Percentiles rank a stretch among this genome's conserved stretches.
phyloP scores from a whole-genome alignment of 108 stramenopile species.

The Nitzschia inconspicua region DNA sequence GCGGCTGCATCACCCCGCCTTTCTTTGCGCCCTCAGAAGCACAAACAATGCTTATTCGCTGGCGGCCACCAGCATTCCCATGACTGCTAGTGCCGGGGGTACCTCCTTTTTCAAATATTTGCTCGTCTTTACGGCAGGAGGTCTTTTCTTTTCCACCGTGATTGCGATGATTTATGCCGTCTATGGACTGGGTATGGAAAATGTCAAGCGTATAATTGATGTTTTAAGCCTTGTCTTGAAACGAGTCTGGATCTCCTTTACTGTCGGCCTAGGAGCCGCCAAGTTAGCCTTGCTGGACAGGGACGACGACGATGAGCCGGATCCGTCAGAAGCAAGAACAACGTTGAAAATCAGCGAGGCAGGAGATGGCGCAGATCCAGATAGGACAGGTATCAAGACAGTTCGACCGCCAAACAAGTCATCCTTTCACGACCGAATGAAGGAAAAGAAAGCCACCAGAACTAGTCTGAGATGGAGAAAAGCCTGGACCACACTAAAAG shows the following conservation, averaged over 20 bases:
- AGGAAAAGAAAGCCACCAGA: no score
- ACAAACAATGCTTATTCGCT: no score
- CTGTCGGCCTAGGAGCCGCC: slow-evolving; percentile 27
- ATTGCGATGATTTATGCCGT: slow-evolving; percentile 37
- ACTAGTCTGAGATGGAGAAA: slow-evolving; percentile 40
- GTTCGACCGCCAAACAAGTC: no score
- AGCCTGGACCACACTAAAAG: slow-evolving; percentile 39
- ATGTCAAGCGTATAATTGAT: slow-evolving; percentile 29
- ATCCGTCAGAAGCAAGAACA: neutral
- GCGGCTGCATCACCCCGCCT: no score
- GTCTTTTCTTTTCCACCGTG: slow-evolving; percentile 57
- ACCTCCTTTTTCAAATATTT: slow-evolving; percentile 19
- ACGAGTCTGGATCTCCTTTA: slow-evolving; percentile 46
- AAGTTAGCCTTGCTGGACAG: slow-evolving; percentile 20
- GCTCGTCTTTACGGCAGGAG: slow-evolving; percentile 40
- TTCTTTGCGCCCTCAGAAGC: no score
- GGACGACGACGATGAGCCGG: neutral
- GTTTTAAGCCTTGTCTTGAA: slow-evolving; percentile 31
- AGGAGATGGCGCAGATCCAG: no score
- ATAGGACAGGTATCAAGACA: no score
- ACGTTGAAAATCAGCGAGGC: neutral
- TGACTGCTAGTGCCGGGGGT: no score
- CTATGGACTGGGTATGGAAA: slow-evolving; percentile 51
- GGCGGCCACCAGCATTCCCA: no score
- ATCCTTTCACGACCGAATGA: no score